phyloP scores from a whole-genome alignment of 2,329 filamentous ascomycete genomes.

The Beauveria sp. region DNA sequence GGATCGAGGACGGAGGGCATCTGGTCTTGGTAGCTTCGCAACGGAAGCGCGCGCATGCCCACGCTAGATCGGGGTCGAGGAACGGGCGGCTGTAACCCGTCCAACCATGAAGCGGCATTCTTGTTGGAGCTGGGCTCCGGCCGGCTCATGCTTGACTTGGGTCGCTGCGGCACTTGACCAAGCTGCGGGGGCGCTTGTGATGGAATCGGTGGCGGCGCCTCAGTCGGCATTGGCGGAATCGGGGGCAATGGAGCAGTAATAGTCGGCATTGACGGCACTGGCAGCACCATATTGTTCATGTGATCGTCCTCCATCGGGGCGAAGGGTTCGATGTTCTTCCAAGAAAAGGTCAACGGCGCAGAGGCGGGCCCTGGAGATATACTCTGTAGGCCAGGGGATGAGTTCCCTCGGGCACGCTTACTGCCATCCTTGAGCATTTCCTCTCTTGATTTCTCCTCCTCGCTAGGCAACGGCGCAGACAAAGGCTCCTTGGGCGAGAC shows the following conservation, averaged over 20 bases:
- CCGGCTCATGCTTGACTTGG: constrained; percentile 26
- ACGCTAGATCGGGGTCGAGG: constrained; percentile 7
- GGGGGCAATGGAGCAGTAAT: background rate
- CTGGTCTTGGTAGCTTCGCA: constrained; percentile 9
- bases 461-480: constrained; percentile 52
- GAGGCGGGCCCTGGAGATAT: constrained; percentile 59
- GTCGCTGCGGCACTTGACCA: constrained; percentile 24
- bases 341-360: constrained; percentile 56
- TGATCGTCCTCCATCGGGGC: background rate
- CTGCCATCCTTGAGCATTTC: constrained; percentile 32
- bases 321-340: constrained; percentile 32
- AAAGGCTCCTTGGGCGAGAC: constrained; percentile 47
- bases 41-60: constrained; percentile 6
- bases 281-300: background rate
- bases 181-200: constrained; percentile 12
- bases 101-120: background rate
- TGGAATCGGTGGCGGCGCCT: constrained; percentile 14
- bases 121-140: background rate
- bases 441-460: constrained; percentile 38
- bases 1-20: background rate
- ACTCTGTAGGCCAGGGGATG: constrained; percentile 41
- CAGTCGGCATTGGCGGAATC: constrained; percentile 10
- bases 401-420: constrained; percentile 43
- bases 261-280: background rate
- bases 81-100: background rate